Evolutionary conservation across 2,329 filamentous ascomycete genomes (phyloP).

Genomic region (Teratosphaeria pseudoeucalypti): DNA sequence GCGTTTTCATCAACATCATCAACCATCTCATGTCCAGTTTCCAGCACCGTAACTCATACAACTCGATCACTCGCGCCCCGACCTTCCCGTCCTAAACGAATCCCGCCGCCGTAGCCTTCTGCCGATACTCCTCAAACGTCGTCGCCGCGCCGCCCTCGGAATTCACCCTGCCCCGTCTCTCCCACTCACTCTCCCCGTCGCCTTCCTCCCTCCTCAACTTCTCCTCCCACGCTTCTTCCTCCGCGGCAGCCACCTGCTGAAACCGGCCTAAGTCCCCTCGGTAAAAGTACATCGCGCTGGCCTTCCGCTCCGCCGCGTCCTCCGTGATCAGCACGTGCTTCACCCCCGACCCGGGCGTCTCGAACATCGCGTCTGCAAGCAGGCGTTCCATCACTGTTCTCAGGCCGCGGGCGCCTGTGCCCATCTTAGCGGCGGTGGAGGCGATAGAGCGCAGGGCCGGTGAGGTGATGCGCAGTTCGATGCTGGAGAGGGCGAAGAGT

Average conservation of each 20-base stretch:
- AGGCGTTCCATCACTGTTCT: constrained; percentile 39
- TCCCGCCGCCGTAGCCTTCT: constrained; percentile 29
- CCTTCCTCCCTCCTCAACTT: constrained; percentile 20
- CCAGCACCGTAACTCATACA: not conserved
- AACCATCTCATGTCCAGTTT: too few species aligned
- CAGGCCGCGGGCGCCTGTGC: constrained; percentile 54
- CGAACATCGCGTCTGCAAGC: constrained; percentile 37
- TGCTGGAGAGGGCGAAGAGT: constrained; percentile 69
- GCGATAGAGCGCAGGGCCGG: constrained; percentile 75
- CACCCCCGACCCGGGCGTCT: constrained; percentile 35
- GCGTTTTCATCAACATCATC: too few species aligned
- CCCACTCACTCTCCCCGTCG: constrained; percentile 18
- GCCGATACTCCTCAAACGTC: constrained; percentile 39
- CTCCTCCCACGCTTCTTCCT: constrained; percentile 39
- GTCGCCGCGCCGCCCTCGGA: constrained; percentile 19
- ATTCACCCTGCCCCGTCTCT: constrained; percentile 20
- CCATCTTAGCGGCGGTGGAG: constrained; percentile 54
- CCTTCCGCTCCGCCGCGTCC: constrained; percentile 34
- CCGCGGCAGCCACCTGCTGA: constrained; percentile 28
- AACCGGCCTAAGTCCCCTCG: constrained; percentile 30
- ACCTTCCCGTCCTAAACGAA: constrained; percentile 7
- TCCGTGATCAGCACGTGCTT: constrained; percentile 38
- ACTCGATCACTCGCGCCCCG: not conserved
- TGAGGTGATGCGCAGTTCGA: constrained; percentile 72
- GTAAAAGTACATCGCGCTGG: constrained; percentile 33